phyloP scores from a whole-genome alignment of 768 basidiomycete genomes.

The Auricularia sp. region DNA sequence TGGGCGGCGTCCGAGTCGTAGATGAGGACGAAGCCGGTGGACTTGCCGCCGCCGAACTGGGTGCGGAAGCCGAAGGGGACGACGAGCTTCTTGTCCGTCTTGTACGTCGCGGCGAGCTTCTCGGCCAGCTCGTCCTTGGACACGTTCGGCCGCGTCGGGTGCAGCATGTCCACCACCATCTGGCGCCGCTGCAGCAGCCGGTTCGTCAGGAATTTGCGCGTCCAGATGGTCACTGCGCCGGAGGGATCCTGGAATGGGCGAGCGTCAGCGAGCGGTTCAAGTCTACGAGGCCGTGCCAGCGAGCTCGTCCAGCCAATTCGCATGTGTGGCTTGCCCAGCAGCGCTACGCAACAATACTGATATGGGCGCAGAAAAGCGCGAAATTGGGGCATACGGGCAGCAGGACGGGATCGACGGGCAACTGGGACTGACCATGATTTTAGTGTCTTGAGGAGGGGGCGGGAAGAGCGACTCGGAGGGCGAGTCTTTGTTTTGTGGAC shows the following conservation, averaged over 20 bases:
- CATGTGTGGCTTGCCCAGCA: too few relatives aligned
- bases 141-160: constrained; percentile 92
- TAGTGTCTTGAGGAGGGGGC: too few relatives aligned
- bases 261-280: neutral
- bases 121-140: constrained; percentile 85
- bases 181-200: constrained; percentile 92
- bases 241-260: neutral
- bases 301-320: too few relatives aligned
- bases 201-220: constrained; percentile 99
- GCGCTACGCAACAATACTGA: too few relatives aligned
- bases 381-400: neutral
- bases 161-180: constrained; percentile 90
- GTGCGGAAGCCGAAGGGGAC: constrained; percentile 93
- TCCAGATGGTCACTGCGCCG: constrained; percentile 78
- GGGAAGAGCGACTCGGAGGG: too few relatives aligned
- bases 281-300: neutral
- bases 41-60: constrained; percentile 95
- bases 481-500: too few relatives aligned
- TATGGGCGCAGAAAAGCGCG: neutral
- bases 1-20: constrained; percentile 94
- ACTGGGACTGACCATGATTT: too few relatives aligned
- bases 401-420: neutral
- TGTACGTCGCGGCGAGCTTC: constrained; percentile 88
- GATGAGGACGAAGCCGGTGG: constrained; percentile 94
- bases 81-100: constrained; percentile 82